Evolutionary conservation across 495 filamentous ascomycete species (phyloP), one percentile per base, ranked within the genome.

Genomic region (Penicillium pancosmium): DNA sequence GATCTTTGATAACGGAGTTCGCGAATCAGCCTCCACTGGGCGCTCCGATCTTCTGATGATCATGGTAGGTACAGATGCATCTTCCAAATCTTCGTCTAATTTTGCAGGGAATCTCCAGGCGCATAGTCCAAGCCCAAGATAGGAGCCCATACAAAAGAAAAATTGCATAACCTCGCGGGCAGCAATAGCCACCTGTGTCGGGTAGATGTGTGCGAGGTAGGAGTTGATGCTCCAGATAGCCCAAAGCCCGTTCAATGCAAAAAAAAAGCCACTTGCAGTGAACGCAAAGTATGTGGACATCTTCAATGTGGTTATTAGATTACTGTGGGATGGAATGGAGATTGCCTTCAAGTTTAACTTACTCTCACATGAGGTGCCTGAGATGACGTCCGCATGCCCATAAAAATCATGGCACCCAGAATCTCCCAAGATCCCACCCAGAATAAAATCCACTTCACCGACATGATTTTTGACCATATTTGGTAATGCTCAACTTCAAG

Each of bases 221-320:
- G 41, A 44, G 41, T 44, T 44, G n/a, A 44, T 44, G 41, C 41
- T 44, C 41, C 41, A 44, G 19, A 44, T 18, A 16, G 41, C 41
- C 41, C 41, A 44, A 10, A 44, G 41, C 5, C 41, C 41, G n/a
- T 44, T 44, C 41, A 44, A 19, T 2, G 41, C 41, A 13, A 44
- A 44, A 5, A 44, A 44, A 18, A 44, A 44, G n/a, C 41, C n/a
- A 16, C 41, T n/a, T 7, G 41, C 41, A 16, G 41, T 44, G 41
- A 44, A n/a, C 0, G 41, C n/a, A 19, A 44, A 19, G 16, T 44
- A 44, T 16, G 41, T 44, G 1, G 41, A 16, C 41, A 44, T 44
- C 41, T 44, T 16, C 7, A 7, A n/a, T 2, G 15, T 16, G 2
- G 16, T 18, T 4, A 10, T 44, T 44, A 44, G 41, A 6, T n/a